Evolutionary conservation across 441 rosid genomes (phyloP).

Genomic region (Adansonia grandidieri): DNA sequence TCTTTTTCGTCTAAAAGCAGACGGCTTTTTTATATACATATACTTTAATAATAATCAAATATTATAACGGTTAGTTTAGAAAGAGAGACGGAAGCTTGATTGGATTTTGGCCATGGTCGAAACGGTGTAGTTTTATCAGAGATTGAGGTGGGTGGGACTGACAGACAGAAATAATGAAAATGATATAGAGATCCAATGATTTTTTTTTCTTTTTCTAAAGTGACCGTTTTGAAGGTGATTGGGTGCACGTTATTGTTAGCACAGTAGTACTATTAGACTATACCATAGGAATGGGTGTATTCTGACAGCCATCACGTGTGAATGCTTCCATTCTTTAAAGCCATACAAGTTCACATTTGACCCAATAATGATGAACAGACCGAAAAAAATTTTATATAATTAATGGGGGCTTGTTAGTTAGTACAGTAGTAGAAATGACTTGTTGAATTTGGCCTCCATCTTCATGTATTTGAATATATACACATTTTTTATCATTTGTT

Average conservation of each 20-base stretch:
- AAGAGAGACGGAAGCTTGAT: background rate
- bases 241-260: background rate
- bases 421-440: background rate
- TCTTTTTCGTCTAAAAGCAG: background rate
- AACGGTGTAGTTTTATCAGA: background rate
- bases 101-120: background rate
- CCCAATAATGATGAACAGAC: constrained; percentile 1
- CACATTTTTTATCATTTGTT: background rate
- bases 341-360: constrained; percentile 1
- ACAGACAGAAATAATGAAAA: background rate
- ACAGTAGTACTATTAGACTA: no score
- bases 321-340: background rate
- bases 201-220: background rate
- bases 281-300: background rate
- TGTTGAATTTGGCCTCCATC: background rate
- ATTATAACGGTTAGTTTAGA: background rate
- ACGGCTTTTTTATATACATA: background rate
- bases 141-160: background rate
- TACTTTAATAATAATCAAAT: background rate
- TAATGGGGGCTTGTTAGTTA: background rate
- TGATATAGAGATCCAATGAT: background rate
- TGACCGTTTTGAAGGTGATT: constrained; percentile 12
- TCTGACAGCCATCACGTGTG: constrained; percentile 17
- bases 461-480: background rate
- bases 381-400: background rate